Base-by-base conservation (phyloP, 257 asterid genomes). In the Datura wrightii region DNA sequence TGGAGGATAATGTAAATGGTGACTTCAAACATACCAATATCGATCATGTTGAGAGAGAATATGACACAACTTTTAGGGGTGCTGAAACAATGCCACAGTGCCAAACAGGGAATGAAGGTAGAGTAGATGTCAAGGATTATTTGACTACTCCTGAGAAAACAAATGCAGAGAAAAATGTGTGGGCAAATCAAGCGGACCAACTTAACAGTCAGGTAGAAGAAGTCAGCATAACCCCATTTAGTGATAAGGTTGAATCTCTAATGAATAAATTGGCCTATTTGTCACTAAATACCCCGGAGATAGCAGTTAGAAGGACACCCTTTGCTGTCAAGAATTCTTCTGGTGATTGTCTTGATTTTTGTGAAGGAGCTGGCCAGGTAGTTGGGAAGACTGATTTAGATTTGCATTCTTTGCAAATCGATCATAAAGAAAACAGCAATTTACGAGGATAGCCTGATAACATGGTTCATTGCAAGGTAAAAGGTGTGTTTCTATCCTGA, bases 241-340 rank as follows among this genome's bases (percentile, higher is more conserved):
- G 84, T 42, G 81, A 55, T 34, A 87, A 62, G 37, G 79, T 67
- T 58, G 91, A 88, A 69, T 85, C 80, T 82, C 48, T 36, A 36
- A 63, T 74, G 24, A 63, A 74, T 63, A 46, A 79, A 79, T 82
- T 87, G 80, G 86, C 76, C 44, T 54, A 63, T 39, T 80, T 37
- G 70, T 79, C 88, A 7, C 67, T 76, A 72, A 69, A 81, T n/a
- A 74, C 55, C 56, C 63, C 81, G 3, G 84, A 80, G 60, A 14
- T 79, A 78, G 82, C 85, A 81, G 87, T 80, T 36, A 50, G 79
- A 87, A 86, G 93, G 83, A 84, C 74, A 58, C 93, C 94, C 9
- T 87, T 90, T 70, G 90, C 93, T 86, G 83, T 62, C 56, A 90
- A 87, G 89, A 87, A 87, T 83, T 66, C 62, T 24, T 55, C 86